Evolutionary conservation across 208 protist species (phyloP).

Genomic region (Dictyostelium gargantuum): DNA sequence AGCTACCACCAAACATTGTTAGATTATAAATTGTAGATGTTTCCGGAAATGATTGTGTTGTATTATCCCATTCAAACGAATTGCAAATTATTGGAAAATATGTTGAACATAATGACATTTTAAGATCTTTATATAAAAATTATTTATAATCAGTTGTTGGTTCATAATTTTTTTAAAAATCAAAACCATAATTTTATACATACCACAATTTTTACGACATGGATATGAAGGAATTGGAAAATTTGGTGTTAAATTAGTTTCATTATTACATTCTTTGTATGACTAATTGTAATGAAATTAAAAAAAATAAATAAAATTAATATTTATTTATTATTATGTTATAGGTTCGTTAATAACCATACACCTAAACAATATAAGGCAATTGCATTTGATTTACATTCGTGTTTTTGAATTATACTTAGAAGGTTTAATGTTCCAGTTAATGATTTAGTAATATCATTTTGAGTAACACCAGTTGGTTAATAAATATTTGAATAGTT

Average conservation of each 20-base stretch:
- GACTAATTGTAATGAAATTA: neutral
- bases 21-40: neutral
- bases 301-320: neutral
- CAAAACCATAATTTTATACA: no score
- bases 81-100: neutral
- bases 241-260: neutral
- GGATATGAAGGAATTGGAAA: neutral
- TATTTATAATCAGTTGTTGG: no score
- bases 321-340: neutral
- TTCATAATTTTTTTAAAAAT: neutral
- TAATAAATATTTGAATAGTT: neutral
- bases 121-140: neutral
- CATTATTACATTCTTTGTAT: neutral
- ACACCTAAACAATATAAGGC: neutral
- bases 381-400: neutral
- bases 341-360: no score
- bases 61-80: neutral
- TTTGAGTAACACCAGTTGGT: neutral
- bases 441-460: neutral
- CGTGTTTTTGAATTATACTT: neutral
- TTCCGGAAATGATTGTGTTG: neutral
- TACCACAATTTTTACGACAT: neutral
- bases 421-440: neutral
- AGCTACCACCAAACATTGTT: neutral
- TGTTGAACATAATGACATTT: no score